Base-by-base conservation (phyloP, 148 eudicot species). In the Fagopyrum esculentum region DNA sequence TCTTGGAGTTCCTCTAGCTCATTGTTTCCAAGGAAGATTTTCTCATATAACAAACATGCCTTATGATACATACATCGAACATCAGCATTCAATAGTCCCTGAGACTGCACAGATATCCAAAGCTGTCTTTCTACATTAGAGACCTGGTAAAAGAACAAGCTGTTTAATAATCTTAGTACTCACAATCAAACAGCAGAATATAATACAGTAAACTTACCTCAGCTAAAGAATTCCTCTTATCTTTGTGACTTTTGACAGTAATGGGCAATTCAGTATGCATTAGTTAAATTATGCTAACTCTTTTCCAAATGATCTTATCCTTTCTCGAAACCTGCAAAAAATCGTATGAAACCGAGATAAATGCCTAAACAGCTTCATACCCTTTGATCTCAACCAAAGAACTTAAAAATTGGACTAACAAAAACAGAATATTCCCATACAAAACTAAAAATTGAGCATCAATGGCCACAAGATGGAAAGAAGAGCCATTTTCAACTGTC, bases 1-100 rank as follows among this genome's bases (percentile, higher is more conserved):
- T 86, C 88, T 77, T 90, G 96, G 83, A 84, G 89, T 30, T 87
- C 86, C n/a, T 72, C 68, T 45, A 78, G 79, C 52, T 83, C 88
- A 76, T 78, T 77, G 77, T 84, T 78, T 69, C 77, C 75, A 49
- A 91, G 77, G 64, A 94, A 86, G 73, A 88, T 78, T 35, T 87
- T 82, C 85, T 90, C 92, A 73, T 90, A 90, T 49, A 77, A 72
- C 43, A 81, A 72, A 63, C 97, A 85, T 47, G 84, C 86, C 69
- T 83, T 82, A 7, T 26, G 82, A 73, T 94, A 91, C 29, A 91
- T 75, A 52, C 79, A 84, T 77, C 77, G 84, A 15, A 85, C 96
- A 57, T 82, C 86, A 43, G 70, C 56, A 49, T 84, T 82, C 69
- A 86, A 83, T 78, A 88, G 77, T 49, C 93, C 98, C 80, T 86